Evolutionary conservation across 2,329 filamentous ascomycete genomes (phyloP).

Genomic region (Talaromyces sp.): DNA sequence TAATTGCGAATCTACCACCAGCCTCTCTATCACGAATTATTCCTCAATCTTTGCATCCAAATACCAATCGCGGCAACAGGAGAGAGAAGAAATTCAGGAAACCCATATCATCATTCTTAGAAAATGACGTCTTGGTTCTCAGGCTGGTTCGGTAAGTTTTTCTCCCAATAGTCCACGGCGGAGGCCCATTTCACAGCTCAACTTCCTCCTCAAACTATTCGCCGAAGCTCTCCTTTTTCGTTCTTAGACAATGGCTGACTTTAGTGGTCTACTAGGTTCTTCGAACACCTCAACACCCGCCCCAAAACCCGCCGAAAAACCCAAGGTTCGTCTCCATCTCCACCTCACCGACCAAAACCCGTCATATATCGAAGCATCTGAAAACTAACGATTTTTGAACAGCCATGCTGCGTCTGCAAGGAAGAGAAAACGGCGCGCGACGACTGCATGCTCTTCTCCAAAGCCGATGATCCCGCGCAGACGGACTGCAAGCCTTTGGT

Average conservation of each 20-base stretch:
- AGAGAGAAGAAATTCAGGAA: neutral
- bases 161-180: slow-evolving; percentile 8
- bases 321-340: slow-evolving; percentile 33
- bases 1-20: slow-evolving; percentile 6
- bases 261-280: neutral
- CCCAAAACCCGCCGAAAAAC: slow-evolving; percentile 31
- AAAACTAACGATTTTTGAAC: slow-evolving; percentile 1
- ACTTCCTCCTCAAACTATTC: slow-evolving; percentile 23
- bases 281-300: slow-evolving; percentile 18
- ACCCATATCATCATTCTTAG: neutral
- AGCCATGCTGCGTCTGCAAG: slow-evolving; percentile 96
- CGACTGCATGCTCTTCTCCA: slow-evolving; percentile 98
- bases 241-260: neutral
- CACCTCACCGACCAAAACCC: neutral
- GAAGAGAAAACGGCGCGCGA: slow-evolving; percentile 88
- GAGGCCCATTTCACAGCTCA: slow-evolving; percentile 10
- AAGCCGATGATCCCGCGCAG: slow-evolving; percentile 68
- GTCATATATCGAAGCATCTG: too few relatives aligned
- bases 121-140: slow-evolving; percentile 37
- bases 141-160: slow-evolving; percentile 32
- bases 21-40: neutral
- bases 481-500: slow-evolving; percentile 79
- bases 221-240: neutral
- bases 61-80: neutral
- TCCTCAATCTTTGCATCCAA: neutral